Evolutionary conservation across 495 filamentous ascomycete species (phyloP), one percentile per base, ranked within the genome.

Genomic region (Choiromyces venosus): DNA sequence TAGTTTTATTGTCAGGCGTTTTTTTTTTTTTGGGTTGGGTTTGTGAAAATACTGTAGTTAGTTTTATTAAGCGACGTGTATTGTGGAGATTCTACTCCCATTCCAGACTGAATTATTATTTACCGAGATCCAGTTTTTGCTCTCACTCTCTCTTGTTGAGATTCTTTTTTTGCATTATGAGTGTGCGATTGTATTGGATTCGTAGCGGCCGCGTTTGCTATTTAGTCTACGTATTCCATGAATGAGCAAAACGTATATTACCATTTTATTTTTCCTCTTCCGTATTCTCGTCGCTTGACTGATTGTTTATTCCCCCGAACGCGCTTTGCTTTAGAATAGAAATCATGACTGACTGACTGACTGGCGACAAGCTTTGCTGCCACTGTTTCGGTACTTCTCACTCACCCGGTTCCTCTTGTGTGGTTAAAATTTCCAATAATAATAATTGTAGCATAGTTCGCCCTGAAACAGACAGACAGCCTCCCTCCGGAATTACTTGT

Each of bases 251-350:
- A n/a, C n/a, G n/a, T n/a, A n/a, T n/a, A n/a, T n/a, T n/a, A n/a
- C n/a, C n/a, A n/a, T n/a, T n/a, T n/a, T n/a, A n/a, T n/a, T 61
- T 61, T 61, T 29, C 1, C n/a, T 29, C 9, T 14, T 1, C 52
- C 5, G n/a, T 29, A 61, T 61, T 61, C 14, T 29, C 29, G 25
- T 61, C n/a, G 52, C 52, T 5, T 61, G 52, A 61, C n/a, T 9
- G n/a, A 61, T 61, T 61, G 52, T n/a, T 52, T 52, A n/a, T n/a
- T n/a, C n/a, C 44, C 21, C n/a, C n/a, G n/a, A n/a, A 52, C 44
- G 16, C 18, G n/a, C n/a, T n/a, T n/a, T n/a, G n/a, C 10, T 29
- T 5, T 29, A 8, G 52, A 29, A 61, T n/a, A n/a, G n/a, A n/a
- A n/a, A n/a, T n/a, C n/a, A n/a, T n/a, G n/a, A n/a, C n/a, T n/a